These are phyloP conservation scores for Pinus albicaulis DNA, from an alignment of 75 land plant genomes.

Conservation along the genomic window DNA sequence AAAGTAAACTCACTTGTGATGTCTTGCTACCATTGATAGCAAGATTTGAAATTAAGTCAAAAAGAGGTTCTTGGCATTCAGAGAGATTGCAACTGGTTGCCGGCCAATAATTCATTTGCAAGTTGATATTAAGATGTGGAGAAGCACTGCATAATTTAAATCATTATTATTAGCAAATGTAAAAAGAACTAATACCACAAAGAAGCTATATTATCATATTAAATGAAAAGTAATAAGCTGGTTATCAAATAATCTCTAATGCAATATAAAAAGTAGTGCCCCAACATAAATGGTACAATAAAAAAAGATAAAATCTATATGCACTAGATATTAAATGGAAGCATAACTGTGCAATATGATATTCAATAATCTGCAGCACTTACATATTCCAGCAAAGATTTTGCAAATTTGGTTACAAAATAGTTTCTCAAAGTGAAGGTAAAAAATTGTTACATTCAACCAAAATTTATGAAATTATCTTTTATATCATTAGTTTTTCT, in stretches of 20 bases:
- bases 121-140: constrained; percentile 90
- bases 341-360: not conserved
- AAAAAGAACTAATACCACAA: not conserved
- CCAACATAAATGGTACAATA: not conserved
- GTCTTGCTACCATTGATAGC: constrained; percentile 81
- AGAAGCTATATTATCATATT: not conserved
- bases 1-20: constrained; percentile 58
- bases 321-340: not conserved
- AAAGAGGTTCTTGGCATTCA: constrained; percentile 92
- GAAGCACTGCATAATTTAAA: constrained; percentile 61
- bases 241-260: not conserved
- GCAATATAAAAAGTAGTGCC: not conserved
- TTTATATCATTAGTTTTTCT: too few species aligned
- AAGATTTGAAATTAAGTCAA: constrained; percentile 66
- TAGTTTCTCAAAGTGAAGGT: too few species aligned
- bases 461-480: too few species aligned
- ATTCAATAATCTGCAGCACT: not conserved
- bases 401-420: not conserved
- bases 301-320: not conserved
- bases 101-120: constrained; percentile 98
- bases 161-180: not conserved
- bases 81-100: constrained; percentile 83
- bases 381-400: not conserved
- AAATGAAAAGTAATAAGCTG: not conserved
- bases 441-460: too few species aligned